These are phyloP conservation scores for Dunaliella primolecta DNA, from an alignment of 139 green algal species.

Conservation along the genomic window DNA sequence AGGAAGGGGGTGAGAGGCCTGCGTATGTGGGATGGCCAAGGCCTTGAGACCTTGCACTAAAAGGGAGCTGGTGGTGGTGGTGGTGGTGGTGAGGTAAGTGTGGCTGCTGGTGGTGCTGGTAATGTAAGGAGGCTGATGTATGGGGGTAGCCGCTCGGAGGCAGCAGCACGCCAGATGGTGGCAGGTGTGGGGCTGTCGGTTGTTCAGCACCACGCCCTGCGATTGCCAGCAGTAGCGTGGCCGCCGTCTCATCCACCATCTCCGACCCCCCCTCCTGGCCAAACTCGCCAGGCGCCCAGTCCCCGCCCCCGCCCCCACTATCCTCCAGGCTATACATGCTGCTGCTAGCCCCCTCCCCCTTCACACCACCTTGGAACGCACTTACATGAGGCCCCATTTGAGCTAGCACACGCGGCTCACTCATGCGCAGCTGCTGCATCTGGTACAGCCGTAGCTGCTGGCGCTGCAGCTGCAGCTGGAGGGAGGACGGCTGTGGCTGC, in stretches of 20 bases:
- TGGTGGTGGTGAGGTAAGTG: too few species aligned
- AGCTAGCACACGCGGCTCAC: not conserved
- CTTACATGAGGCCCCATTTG: not conserved
- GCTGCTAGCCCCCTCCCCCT: not conserved
- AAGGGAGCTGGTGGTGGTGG: not conserved
- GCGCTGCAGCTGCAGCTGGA: not conserved
- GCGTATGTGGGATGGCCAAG: not conserved
- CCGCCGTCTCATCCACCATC: not conserved
- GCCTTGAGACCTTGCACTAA: not conserved
- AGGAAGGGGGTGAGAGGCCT: too few species aligned
- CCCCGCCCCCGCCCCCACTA: not conserved
- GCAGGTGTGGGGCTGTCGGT: not conserved
- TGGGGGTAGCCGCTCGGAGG: not conserved
- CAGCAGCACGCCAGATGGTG: not conserved
- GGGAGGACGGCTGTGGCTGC: too few species aligned
- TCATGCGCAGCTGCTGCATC: not conserved
- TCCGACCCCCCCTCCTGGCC: not conserved
- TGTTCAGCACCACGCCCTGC: not conserved
- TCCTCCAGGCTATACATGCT: not conserved
- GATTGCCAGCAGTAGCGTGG: not conserved
- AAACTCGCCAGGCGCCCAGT: not conserved
- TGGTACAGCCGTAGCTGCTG: not conserved
- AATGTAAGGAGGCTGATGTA: not conserved
- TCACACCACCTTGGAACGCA: not conserved
- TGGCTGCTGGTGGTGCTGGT: not conserved